Evolutionary conservation across 1,284 basidiomycete species (phyloP).

Genomic region (Ceratobasidium sp.): DNA sequence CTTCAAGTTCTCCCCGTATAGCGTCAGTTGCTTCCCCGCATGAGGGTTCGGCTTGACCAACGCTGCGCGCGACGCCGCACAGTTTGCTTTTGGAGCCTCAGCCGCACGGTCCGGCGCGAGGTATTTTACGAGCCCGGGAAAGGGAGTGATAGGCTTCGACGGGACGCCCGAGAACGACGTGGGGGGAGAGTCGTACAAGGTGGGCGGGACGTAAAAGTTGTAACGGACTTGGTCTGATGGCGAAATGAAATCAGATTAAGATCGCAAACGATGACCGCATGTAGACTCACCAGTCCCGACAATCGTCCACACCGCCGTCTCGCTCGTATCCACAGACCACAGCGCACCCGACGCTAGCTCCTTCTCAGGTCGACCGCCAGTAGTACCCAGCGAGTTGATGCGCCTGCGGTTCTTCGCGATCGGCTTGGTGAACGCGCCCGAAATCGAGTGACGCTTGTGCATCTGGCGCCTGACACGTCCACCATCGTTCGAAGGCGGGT

Average conservation of each 20-base stretch:
- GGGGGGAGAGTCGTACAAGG: constrained; percentile 72
- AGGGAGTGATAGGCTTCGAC: constrained; percentile 84
- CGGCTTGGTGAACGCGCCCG: constrained; percentile 43
- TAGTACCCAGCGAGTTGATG: constrained; percentile 60
- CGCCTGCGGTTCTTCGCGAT: constrained; percentile 40
- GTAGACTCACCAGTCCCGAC: constrained; percentile 90
- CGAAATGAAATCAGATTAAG: constrained; percentile 44
- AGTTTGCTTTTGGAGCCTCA: constrained; percentile 74
- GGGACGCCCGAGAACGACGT: constrained; percentile 69
- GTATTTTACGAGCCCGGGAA: constrained; percentile 85
- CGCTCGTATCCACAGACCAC: constrained; percentile 88
- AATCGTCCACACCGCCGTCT: constrained; percentile 93
- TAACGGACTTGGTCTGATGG: constrained; percentile 86
- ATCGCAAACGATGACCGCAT: no score
- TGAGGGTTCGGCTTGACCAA: constrained; percentile 77
- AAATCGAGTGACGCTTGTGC: constrained; percentile 62
- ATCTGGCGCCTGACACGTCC: constrained; percentile 73
- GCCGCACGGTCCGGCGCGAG: constrained; percentile 84
- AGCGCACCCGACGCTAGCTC: constrained; percentile 71
- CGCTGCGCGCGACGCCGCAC: constrained; percentile 58
- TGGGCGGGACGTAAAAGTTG: constrained; percentile 92
- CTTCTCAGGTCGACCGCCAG: constrained; percentile 62
- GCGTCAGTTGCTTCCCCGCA: constrained; percentile 78
- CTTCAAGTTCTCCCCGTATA: constrained; percentile 93
- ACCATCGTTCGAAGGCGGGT: constrained; percentile 70